Evolutionary conservation across 2,329 filamentous ascomycete genomes (phyloP), one percentile per base, ranked within the genome.

Genomic region (Colletotrichum eremochloae): DNA sequence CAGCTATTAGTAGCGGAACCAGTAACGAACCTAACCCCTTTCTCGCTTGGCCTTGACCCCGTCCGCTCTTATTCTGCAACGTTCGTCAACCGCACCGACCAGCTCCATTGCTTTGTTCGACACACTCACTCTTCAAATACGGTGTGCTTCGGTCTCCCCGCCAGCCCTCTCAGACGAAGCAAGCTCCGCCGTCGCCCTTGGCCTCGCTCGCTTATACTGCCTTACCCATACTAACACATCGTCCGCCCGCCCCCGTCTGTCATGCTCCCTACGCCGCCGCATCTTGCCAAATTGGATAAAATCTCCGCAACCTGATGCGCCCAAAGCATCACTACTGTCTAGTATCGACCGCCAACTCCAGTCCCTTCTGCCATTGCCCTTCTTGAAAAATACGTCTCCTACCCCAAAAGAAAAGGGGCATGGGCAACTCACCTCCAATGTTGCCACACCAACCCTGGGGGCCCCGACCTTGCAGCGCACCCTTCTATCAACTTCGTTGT

Each of bases 251-350:
- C 42, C 33, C 55, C 48, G 46, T 18, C 29, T 40, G 38, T 42
- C 31, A 58, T 44, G 53, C 42, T 60, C 52, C 46, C 36, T 46
- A 40, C 46, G 20, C 56, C 48, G 63, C 63, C 42, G 57, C 60
- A 14, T 63, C 31, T 58, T 63, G 36, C 66, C 69, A 42, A 44
- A 46, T 50, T 40, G 36, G 60, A 60, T 56, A 44, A 68, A 72
- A 72, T 60, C 66, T 69, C 60, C 55, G 66, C 60, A 64, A 50
- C 60, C 66, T 72, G 66, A 57, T 61, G 53, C 48, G 66, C 69
- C 46, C 53, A 64, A 50, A 68, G 31, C 67, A 46, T 24, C 24
- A 24, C 24, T 24, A 24, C 24, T 24, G 24, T 24, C 24, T 24
- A 24, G 24, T 24, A 24, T 24, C 24, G 24, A 24, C 24, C 24